Percentiles rank a stretch among this genome's conserved stretches.
Evolutionary conservation across 1,284 basidiomycete genomes (phyloP).

Genomic region (Mrakiaceae sp.): DNA sequence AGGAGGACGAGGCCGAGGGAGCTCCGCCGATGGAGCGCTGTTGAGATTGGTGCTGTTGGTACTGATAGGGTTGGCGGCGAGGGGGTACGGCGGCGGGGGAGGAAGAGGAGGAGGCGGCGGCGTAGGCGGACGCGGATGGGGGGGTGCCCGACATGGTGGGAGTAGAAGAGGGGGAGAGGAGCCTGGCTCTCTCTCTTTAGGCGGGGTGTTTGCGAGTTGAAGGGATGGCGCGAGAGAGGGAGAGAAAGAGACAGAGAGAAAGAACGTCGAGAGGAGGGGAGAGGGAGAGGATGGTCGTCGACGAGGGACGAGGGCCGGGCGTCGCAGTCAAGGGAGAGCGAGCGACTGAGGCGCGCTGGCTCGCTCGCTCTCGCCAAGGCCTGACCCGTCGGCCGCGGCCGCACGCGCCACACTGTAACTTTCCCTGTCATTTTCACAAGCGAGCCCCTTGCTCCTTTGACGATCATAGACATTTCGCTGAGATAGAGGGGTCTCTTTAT

Average conservation of each 20-base stretch:
- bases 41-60: not conserved
- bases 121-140: not conserved
- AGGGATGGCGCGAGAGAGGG: not conserved
- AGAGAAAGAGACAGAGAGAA: not conserved
- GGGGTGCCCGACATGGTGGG: not conserved
- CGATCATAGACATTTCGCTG: not conserved
- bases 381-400: too few species aligned
- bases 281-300: not conserved
- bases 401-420: not conserved
- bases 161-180: not conserved
- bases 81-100: not conserved
- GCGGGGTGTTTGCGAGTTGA: not conserved
- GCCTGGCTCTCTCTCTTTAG: not conserved
- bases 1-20: not conserved
- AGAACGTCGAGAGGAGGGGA: not conserved
- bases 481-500: not conserved
- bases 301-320: not conserved
- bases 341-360: not conserved
- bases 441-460: not conserved
- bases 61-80: not conserved
- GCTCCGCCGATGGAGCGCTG: not conserved
- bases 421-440: not conserved
- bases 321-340: not conserved
- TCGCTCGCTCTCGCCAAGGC: too few species aligned
- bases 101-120: not conserved